phyloP scores from a whole-genome alignment of 2,329 filamentous ascomycete genomes.

The Byssoonygena ceratinophila region DNA sequence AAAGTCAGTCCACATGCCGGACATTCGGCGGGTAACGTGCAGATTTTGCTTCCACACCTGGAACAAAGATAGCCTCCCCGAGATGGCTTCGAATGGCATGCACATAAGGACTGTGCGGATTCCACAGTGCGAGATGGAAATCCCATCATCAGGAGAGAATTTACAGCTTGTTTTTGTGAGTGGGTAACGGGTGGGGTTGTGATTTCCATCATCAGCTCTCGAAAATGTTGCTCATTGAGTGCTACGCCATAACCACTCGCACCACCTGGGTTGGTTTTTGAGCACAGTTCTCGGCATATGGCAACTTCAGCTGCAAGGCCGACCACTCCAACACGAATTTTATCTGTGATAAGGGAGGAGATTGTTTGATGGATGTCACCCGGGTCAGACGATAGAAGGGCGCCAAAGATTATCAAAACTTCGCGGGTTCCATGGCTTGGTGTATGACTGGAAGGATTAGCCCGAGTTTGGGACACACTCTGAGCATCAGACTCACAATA shows the following conservation, averaged over 20 bases:
- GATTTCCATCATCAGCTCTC: slow-evolving; percentile 74
- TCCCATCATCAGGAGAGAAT: slow-evolving; percentile 82
- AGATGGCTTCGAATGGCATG: slow-evolving; percentile 74
- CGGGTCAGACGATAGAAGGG: slow-evolving; percentile 79
- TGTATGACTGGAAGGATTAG: slow-evolving; percentile 52
- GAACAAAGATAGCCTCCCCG: slow-evolving; percentile 85
- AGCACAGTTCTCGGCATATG: slow-evolving; percentile 81
- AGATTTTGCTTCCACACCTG: slow-evolving; percentile 79
- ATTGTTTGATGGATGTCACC: slow-evolving; percentile 94
- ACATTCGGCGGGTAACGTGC: slow-evolving; percentile 78
- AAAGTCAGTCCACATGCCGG: slow-evolving; percentile 84
- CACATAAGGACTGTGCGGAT: slow-evolving; percentile 63
- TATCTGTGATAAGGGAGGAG: slow-evolving; percentile 62
- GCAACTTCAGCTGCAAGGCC: slow-evolving; percentile 85
- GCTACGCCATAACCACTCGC: slow-evolving; percentile 64
- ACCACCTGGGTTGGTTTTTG: slow-evolving; percentile 75
- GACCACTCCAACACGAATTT: slow-evolving; percentile 78
- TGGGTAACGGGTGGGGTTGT: slow-evolving; percentile 83
- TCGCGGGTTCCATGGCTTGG: slow-evolving; percentile 89
- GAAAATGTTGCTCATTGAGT: slow-evolving; percentile 75
- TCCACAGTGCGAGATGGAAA: slow-evolving; percentile 82
- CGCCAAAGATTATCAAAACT: slow-evolving; percentile 83
- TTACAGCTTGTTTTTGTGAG: slow-evolving; percentile 42
- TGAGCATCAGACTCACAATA: slow-evolving; percentile 52
- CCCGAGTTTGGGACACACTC: not conserved